Percentiles rank a stretch among this genome's conserved stretches.
These are phyloP conservation scores for Clavispora asparagi DNA, from an alignment of 805 yeast species.

Conservation along the genomic window DNA sequence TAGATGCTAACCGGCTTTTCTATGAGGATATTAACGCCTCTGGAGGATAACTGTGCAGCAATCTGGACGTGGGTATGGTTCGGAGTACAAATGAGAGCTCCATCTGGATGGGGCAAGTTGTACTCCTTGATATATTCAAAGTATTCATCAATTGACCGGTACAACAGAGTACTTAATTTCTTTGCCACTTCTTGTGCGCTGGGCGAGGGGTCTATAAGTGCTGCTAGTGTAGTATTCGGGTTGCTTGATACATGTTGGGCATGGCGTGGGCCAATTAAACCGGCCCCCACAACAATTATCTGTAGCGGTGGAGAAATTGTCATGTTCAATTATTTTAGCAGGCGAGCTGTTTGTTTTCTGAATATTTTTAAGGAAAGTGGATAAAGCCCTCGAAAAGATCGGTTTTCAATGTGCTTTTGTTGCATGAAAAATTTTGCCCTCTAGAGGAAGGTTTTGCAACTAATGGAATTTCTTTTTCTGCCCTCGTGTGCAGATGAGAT, in stretches of 20 bases:
- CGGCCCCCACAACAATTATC: conserved; percentile 33
- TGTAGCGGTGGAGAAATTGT: conserved; percentile 10
- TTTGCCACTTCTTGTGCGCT: conserved; percentile 28
- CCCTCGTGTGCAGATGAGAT: not conserved
- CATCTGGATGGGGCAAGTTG: conserved; percentile 23
- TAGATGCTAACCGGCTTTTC: conserved; percentile 34
- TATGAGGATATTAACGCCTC: conserved; percentile 30
- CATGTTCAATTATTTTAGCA: not conserved
- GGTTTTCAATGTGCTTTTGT: not conserved
- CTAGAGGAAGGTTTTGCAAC: not conserved
- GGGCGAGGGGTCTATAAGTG: conserved; percentile 30
- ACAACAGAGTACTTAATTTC: conserved; percentile 20
- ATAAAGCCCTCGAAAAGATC: not conserved
- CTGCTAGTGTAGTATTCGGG: conserved; percentile 24
- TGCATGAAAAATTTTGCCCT: not conserved
- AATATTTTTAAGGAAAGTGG: not conserved
- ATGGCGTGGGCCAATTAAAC: conserved; percentile 39
- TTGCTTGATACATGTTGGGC: conserved; percentile 27
- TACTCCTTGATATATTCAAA: conserved; percentile 19
- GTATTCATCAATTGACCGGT: conserved; percentile 21
- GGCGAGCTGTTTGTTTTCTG: not conserved
- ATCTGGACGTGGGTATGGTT: conserved; percentile 33
- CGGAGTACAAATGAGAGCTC: conserved; percentile 38
- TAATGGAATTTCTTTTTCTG: not conserved
- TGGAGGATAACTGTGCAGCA: conserved; percentile 25